These are phyloP conservation scores for Stephania cephalantha DNA, from an alignment of 164 flowering plant species.

Conservation along the genomic window DNA sequence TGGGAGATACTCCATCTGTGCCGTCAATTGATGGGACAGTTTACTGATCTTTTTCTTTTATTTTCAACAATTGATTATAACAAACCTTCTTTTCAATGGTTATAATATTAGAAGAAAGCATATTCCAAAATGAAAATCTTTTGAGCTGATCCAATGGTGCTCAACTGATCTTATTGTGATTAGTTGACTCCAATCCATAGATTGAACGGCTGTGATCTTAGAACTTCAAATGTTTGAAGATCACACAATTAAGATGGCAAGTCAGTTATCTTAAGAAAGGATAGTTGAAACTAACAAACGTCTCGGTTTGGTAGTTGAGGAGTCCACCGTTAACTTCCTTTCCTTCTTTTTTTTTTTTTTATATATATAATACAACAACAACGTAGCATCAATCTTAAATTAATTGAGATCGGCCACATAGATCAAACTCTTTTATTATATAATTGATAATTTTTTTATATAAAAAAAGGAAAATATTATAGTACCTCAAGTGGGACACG, in stretches of 20 bases:
- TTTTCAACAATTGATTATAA: neutral
- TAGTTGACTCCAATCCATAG: neutral
- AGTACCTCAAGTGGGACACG: no score
- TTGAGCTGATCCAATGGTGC: neutral
- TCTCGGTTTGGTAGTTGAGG: slow-evolving; percentile 2
- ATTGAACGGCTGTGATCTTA: neutral
- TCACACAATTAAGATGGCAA: neutral
- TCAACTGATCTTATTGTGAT: neutral
- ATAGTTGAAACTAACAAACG: slow-evolving; percentile 1
- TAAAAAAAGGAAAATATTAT: no score
- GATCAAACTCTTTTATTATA: no score
- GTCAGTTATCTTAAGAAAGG: neutral
- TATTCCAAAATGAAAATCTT: neutral
- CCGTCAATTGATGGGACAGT: slow-evolving; percentile 3
- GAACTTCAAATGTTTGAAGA: neutral
- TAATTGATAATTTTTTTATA: no score
- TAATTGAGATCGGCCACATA: no score
- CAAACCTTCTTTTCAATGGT: neutral
- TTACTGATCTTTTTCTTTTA: neutral
- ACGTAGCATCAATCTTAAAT: no score
- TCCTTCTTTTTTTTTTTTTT: neutral
- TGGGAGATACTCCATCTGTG: neutral
- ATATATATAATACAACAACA: no score
- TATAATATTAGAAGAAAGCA: neutral
- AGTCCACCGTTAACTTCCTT: neutral